Percentiles rank a stretch among this genome's conserved stretches.
Conservation (phyloP, 108 stramenopile species). For the Fistulifera pelliculosa region DNA sequence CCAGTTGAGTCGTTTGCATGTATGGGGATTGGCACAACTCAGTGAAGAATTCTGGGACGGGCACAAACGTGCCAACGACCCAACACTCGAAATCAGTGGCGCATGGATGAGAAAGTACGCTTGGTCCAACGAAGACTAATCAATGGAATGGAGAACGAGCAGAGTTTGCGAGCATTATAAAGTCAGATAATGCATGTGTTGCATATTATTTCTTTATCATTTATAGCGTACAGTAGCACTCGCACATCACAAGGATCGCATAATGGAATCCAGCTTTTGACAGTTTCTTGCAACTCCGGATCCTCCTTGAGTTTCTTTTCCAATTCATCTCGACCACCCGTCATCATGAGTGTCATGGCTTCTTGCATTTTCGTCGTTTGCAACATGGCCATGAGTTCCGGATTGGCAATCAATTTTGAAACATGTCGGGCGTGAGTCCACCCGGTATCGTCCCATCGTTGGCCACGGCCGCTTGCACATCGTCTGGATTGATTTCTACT, state of each 20-base stretch:
- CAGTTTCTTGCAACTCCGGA: conserved; percentile 35
- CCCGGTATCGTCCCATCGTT: conserved; percentile 57
- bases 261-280: conserved; percentile 34
- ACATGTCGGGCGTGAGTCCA: conserved; percentile 48
- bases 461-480: conserved; percentile 23
- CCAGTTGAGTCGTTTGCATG: conserved; percentile 51
- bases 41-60: conserved; percentile 76
- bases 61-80: conserved; percentile 55
- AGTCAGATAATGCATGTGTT: not conserved
- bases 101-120: conserved; percentile 82
- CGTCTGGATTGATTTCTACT: conserved; percentile 32
- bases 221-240: not conserved
- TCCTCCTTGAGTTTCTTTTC: conserved; percentile 40
- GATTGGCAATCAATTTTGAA: conserved; percentile 31
- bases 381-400: conserved; percentile 46
- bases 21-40: conserved; percentile 79
- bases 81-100: conserved; percentile 56
- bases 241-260: conserved; percentile 9
- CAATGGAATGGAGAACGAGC: no score
- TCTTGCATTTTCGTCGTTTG: conserved; percentile 52
- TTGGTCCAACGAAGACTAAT: not conserved
- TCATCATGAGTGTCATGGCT: conserved; percentile 53
- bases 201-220: not conserved
- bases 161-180: conserved; percentile 4
- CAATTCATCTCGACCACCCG: conserved; percentile 37